Percentiles rank a stretch among this genome's conserved stretches.
Conservation (phyloP, 345 rosid genomes). For the Lepidium aucheri region DNA sequence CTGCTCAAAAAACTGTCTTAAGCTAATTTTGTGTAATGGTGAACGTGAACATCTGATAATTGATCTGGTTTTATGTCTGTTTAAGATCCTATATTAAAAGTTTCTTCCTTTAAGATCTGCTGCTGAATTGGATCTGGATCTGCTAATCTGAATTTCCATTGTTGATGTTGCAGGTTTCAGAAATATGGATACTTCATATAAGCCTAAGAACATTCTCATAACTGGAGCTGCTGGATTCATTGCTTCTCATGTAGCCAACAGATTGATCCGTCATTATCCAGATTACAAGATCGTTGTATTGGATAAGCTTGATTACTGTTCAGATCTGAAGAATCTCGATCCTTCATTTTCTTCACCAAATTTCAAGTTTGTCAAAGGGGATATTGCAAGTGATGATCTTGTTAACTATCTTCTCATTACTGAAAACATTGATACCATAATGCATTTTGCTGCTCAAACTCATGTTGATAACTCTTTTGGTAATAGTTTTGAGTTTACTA, state of each 20-base stretch:
- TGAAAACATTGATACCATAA: conserved; percentile 50
- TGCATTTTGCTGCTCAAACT: conserved; percentile 67
- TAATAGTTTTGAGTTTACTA: conserved; percentile 56
- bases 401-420: conserved; percentile 43
- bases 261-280: conserved; percentile 41
- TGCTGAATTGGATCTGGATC: conserved; percentile 24
- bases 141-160: background rate
- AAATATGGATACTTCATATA: conserved; percentile 27
- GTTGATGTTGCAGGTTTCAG: conserved; percentile 6
- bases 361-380: conserved; percentile 55
- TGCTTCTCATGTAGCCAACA: conserved; percentile 47
- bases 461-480: conserved; percentile 69
- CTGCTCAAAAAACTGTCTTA: background rate
- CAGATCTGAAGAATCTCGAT: conserved; percentile 44
- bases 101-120: background rate
- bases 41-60: background rate
- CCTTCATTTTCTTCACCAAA: conserved; percentile 40
- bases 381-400: conserved; percentile 51
- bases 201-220: conserved; percentile 49
- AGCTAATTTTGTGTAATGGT: conserved; percentile 5
- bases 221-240: conserved; percentile 70
- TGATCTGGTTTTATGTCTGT: background rate
- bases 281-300: conserved; percentile 50
- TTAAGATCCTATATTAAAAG: conserved; percentile 2
- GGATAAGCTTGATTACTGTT: conserved; percentile 65